Base-by-base conservation (phyloP, 1,284 basidiomycete species). In the Mycena sp. region DNA sequence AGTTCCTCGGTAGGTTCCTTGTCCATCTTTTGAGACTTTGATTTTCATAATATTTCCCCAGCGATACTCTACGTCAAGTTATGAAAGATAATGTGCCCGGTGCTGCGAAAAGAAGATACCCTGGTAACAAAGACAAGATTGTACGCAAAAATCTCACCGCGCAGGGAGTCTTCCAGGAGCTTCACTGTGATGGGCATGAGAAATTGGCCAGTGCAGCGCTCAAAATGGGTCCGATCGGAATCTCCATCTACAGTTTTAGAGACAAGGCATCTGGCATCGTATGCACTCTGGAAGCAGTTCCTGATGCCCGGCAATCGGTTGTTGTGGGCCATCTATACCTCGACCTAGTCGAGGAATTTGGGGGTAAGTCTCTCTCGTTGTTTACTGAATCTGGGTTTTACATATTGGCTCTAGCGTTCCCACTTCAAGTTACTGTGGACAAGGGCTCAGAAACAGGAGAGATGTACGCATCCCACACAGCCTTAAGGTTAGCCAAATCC, bases 371-470 rank as follows among this genome's bases (percentile, higher is more conserved):
- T 43, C 40, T 45, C 1, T 30, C 16, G 25, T 25, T 25, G 7
- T 14, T 19, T 38, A n/a, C n/a, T n/a, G n/a, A n/a, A n/a, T 35
- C 9, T 14, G 32, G 14, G 32, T 9, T 35, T 35, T 35, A 9
- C 32, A 9, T 35, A 35, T 35, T 35, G 32, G 14, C 23, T 7
- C 16, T 12, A 49, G 46, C n/a, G 11, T 32, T 67, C 11, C 65
- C 65, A 2, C 12, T 64, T 17, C 61, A 69, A 56, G 35, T 66
- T 1, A 69, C 67, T 3, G 50, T 69, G 19, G 67, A 69, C 54
- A 51, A 50, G 9, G 67, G 67, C 12, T 49, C 61, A 11, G 67
- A 69, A 28, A 64, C 64, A 25, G 58, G 58, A 0, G 25, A 56
- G 19, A 64, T 66, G 57, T 56, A 19, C 19, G 61, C 61, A 6